Evolutionary conservation across 768 basidiomycete genomes (phyloP), one percentile per base, ranked within the genome.

Genomic region (Serendipita vermifera): DNA sequence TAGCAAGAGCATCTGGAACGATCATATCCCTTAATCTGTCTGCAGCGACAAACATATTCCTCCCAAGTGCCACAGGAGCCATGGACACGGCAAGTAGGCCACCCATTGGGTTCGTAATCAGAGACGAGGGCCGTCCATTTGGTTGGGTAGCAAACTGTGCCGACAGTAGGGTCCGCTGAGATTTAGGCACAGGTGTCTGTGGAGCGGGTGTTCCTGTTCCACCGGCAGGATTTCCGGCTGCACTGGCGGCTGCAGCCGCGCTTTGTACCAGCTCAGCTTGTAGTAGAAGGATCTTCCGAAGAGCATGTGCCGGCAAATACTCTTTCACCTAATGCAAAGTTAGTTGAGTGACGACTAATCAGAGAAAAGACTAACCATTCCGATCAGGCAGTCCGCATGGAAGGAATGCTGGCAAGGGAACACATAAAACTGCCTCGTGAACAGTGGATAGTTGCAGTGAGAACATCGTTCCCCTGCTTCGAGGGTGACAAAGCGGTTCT

Each of bases 401-500:
- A 98, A 98, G 14, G 82, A 80, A 67, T 99, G 96, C 63, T 92
- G 89, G 69, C 96, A 98, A 39, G 96, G 96, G 71, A 99, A 99
- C 43, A 94, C 90, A 69, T 99, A 99, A 68, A 97, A 98, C 64
- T 97, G 94, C 61, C 94, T 75, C 22, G 81, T 85, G 55, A 97
- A 70, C 53, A 99, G 74, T 33, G 81, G 72, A 59, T 78, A 75
- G 5, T 79, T 77, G 69, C 96, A 98, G 27, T 76, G 76, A 9
- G 86, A 83, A 64, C 96, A 98, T 62, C 79, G 80, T 62, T 97
- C 96, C 59, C 81, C 80, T 5, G 82, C 77, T 60, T 94, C 87
- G 55, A 98, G 81, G 0, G 92, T 93, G 55, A 98, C 81, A 67
- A 97, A 97, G 20, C 96, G 84, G 61, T 81, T 85, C 67, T 82